Evolutionary conservation across 2,329 filamentous ascomycete genomes (phyloP), one percentile per base, ranked within the genome.

Genomic region (Rosellinia necatrix): DNA sequence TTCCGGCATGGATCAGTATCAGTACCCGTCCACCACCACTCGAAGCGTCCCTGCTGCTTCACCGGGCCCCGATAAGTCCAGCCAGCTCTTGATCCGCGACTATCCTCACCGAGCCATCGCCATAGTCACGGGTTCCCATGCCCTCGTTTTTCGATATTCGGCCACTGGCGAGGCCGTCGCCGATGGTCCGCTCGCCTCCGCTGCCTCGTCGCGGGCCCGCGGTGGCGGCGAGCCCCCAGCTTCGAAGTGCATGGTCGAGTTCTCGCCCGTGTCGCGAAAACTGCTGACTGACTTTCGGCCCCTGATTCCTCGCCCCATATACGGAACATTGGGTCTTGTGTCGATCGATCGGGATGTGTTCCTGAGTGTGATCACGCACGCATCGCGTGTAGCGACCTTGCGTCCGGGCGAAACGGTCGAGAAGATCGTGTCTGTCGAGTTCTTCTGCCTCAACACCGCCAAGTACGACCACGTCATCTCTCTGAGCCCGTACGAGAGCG

Each of bases 391-490:
- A 5, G 93, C 92, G 13, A 91, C 85, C 1, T 82, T 97, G 43
- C 82, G 92, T 43, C 92, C 92, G 0, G 91, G 91, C 42, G 93
- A 97, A 78, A 93, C 89, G 3, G 88, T 97, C 21, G 90, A 94
- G 75, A 87, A 87, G 72, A 97, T 97, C 66, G 82, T 87, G 58
- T 86, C 83, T 17, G 93, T 97, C 56, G 90, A 94, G 63, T 97
- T 97, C 72, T 91, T 96, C 76, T 97, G 94, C 70, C 77, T 99
- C 58, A 97, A 91, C 72, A 89, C 88, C 66, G 80, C 88, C 35
- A 86, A 91, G 63, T 97, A 96, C 74, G 94, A 97, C 73, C 83
- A 92, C 72, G 82, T 92, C 27, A 78, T 85, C 24, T 77, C 79
- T 8, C 67, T 81, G 12, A 84, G 86, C 59, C 70, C 77, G 2